A percentile compares a stretch with the other conserved stretches of the same genome.
These are phyloP conservation scores for Asterella californica DNA, from an alignment of 225 moss, liverwort and hornwort species.

Conservation along the genomic window DNA sequence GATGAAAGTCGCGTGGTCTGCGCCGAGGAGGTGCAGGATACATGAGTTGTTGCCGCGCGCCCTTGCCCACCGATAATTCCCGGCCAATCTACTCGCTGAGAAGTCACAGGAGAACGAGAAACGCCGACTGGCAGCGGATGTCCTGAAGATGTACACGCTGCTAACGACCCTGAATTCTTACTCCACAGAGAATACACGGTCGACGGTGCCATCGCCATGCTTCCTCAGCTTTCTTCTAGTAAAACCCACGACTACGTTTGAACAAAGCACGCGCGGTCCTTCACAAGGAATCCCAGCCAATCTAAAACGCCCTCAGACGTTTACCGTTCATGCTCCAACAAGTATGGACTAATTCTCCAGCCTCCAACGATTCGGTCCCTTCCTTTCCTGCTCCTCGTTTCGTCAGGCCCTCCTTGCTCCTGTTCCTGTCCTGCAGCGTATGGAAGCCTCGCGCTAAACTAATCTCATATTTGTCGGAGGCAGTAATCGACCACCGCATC, in stretches of 20 bases:
- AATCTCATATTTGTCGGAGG: not conserved
- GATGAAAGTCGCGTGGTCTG: conserved; percentile 46
- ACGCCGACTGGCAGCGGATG: not conserved
- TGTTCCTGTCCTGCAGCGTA: not conserved
- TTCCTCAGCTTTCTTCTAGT: conserved; percentile 2
- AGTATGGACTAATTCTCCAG: not conserved
- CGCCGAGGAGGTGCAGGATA: conserved; percentile 43
- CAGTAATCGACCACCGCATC: not conserved
- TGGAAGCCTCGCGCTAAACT: not conserved
- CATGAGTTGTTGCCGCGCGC: conserved; percentile 27
- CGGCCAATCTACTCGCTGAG: conserved; percentile 38
- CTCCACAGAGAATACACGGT: conserved; percentile 6
- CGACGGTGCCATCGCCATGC: conserved; percentile 29
- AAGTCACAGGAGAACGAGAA: not conserved
- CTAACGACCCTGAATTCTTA: not conserved
- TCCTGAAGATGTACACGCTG: not conserved
- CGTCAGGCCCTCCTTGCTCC: not conserved
- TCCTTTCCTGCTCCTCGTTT: not conserved
- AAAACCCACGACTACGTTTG: not conserved
- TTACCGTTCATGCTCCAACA: not conserved
- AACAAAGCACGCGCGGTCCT: not conserved
- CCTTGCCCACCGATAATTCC: conserved; percentile 12
- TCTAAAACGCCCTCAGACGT: no score
- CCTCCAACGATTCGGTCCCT: not conserved
- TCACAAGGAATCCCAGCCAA: not conserved